Evolutionary conservation across 2,329 filamentous ascomycete genomes (phyloP).

Genomic region (Colletotrichum sp.): DNA sequence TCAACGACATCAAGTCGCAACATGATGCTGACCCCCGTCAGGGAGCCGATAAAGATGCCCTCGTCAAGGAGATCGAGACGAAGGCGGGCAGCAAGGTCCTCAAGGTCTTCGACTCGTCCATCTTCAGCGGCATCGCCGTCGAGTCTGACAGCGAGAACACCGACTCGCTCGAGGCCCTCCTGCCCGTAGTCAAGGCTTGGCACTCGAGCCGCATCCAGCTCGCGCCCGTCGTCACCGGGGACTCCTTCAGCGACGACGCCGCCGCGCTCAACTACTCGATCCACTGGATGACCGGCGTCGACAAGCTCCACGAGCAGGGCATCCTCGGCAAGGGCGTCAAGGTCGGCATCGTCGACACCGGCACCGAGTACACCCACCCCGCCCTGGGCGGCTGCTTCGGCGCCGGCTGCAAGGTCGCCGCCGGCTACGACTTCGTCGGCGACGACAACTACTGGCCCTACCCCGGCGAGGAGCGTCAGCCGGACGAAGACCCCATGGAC

Average conservation of each 20-base stretch:
- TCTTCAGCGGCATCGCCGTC: slow-evolving; percentile 31
- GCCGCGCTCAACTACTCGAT: slow-evolving; percentile 33
- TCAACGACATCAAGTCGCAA: no score
- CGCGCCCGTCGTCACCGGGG: background rate
- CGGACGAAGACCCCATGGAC: slow-evolving; percentile 58
- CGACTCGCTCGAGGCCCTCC: slow-evolving; percentile 21
- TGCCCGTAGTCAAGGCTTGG: slow-evolving; percentile 19
- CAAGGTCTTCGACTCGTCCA: slow-evolving; percentile 28
- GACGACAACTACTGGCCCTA: slow-evolving; percentile 24
- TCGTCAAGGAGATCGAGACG: slow-evolving; percentile 13
- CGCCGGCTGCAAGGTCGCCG: slow-evolving; percentile 38
- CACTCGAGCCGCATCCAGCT: slow-evolving; percentile 15
- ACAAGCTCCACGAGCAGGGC: slow-evolving; percentile 40
- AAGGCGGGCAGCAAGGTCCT: slow-evolving; percentile 8
- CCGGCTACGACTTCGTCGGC: slow-evolving; percentile 29
- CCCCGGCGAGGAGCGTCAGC: slow-evolving; percentile 29
- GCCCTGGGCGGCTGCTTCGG: slow-evolving; percentile 54
- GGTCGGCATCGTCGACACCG: slow-evolving; percentile 44
- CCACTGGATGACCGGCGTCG: slow-evolving; percentile 43
- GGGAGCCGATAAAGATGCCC: slow-evolving; percentile 11
- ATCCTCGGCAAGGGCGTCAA: slow-evolving; percentile 42
- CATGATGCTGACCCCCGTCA: background rate
- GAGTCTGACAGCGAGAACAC: slow-evolving; percentile 21
- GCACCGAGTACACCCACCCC: slow-evolving; percentile 43
- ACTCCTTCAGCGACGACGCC: slow-evolving; percentile 16